Evolutionary conservation across 306 rosid genomes (phyloP).

Genomic region (Cicer chorassanicum): DNA sequence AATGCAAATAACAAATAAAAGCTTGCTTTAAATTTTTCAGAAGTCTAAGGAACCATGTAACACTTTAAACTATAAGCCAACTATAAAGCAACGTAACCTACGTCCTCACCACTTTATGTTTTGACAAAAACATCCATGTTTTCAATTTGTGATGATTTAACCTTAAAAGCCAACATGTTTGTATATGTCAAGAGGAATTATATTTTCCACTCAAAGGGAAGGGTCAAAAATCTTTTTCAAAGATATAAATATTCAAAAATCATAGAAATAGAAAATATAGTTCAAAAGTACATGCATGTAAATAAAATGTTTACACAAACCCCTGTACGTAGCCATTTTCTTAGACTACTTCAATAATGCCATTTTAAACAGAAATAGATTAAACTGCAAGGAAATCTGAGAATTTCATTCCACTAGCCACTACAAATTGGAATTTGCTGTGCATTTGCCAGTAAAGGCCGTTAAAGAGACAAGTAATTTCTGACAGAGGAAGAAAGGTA

Average conservation of each 20-base stretch:
- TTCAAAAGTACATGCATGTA: slow-evolving; percentile 4
- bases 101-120: neutral
- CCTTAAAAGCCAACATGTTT: neutral
- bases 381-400: slow-evolving; percentile 17
- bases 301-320: slow-evolving; percentile 18
- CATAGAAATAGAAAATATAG: slow-evolving; percentile 16
- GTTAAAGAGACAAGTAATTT: slow-evolving; percentile 6
- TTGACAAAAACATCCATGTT: neutral
- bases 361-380: neutral
- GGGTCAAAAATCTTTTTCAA: neutral
- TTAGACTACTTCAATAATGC: neutral
- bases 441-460: slow-evolving; percentile 18
- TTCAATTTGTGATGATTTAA: slow-evolving; percentile 3
- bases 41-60: too few species aligned
- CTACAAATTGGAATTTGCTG: slow-evolving; percentile 13
- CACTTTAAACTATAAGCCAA: too few species aligned
- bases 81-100: too few species aligned
- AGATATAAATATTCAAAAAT: neutral
- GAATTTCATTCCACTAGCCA: slow-evolving; percentile 1
- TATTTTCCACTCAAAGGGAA: neutral
- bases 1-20: too few species aligned
- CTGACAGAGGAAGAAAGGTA: slow-evolving; percentile 45
- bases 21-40: too few species aligned
- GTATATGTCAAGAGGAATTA: neutral
- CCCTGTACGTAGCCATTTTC: slow-evolving; percentile 12